Base-by-base conservation (phyloP, 371 early-diverging fungal genomes). In the Mucor lusitanicus region DNA sequence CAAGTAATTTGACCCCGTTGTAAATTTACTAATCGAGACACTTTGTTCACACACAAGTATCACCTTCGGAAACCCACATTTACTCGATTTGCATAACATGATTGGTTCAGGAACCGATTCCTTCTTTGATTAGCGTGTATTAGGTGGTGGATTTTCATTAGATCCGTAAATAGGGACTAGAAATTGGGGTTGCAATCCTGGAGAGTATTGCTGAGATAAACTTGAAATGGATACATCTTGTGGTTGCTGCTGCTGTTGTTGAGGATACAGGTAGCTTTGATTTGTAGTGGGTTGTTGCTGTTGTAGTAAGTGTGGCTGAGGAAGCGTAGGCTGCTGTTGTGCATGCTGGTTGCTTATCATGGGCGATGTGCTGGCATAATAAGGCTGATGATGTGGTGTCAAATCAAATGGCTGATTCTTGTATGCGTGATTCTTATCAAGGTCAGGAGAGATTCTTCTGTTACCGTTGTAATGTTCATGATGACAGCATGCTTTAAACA, bases 401-500 rank as follows among this genome's bases (percentile, higher is more conserved):
- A 55, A 55, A 55, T 55, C 56, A 19, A 32, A 61, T 21, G 62
- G 48, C 32, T 33, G 33, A 33, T 23, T 30, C 23, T 39, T 39
- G 23, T 59, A 23, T 9, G 62, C 33, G 32, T 46, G 50, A 11
- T 19, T 19, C 7, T 6, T 23, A 46, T 61, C 9, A 32, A 30
- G 56, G 5, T 61, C 9, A 32, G 56, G 32, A 13, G 28, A 28
- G 23, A 55, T 15, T 32, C 32, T 55, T 7, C 3, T 55, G 9
- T 30, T 30, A 3, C 19, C 17, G 19, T 32, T 30, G 11, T 23
- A 55, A n/a, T 28, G 27, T 55, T 32, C 56, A 19, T 17, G 19
- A 55, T 28, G 32, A 32, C 56, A 58, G 44, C 60, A 70, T 15
- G 61, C n/a, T 40, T 65, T 48, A 8, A 60, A 39, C 3, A 35